Percentiles rank a stretch among this genome's conserved stretches.
These are phyloP conservation scores for Luffa aegyptiaca DNA, from an alignment of 306 rosid species.

Conservation along the genomic window DNA sequence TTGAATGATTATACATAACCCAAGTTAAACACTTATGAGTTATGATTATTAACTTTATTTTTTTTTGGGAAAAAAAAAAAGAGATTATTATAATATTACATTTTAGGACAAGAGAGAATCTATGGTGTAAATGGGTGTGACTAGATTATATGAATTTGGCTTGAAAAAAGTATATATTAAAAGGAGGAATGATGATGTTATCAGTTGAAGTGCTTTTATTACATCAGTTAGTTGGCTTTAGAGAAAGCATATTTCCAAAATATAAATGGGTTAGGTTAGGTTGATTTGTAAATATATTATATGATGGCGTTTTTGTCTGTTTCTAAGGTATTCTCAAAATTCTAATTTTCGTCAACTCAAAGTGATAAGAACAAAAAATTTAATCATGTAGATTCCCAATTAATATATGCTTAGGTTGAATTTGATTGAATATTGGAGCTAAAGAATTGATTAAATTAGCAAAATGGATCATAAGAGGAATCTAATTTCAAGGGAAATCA, in stretches of 20 bases:
- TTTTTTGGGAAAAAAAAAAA: neutral
- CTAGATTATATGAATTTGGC: neutral
- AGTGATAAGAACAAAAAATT: neutral
- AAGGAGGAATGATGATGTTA: neutral
- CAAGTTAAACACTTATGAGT: neutral
- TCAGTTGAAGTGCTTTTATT: neutral
- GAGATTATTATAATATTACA: neutral
- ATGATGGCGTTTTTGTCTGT: neutral
- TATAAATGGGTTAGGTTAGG: neutral
- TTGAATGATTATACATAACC: neutral
- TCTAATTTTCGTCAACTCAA: neutral
- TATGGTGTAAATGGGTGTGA: neutral
- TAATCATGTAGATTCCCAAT: neutral
- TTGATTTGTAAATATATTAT: neutral
- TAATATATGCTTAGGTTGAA: neutral
- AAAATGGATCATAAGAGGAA: neutral
- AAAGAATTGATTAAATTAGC: neutral
- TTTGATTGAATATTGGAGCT: neutral
- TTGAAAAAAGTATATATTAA: neutral
- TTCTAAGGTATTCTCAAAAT: neutral
- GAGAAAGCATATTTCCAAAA: neutral
- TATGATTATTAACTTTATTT: neutral
- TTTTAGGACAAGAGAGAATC: neutral
- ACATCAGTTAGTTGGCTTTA: neutral
- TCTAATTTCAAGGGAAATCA: neutral